phyloP scores from a whole-genome alignment of 177 flowering plant genomes.

The Vitis hybrid region DNA sequence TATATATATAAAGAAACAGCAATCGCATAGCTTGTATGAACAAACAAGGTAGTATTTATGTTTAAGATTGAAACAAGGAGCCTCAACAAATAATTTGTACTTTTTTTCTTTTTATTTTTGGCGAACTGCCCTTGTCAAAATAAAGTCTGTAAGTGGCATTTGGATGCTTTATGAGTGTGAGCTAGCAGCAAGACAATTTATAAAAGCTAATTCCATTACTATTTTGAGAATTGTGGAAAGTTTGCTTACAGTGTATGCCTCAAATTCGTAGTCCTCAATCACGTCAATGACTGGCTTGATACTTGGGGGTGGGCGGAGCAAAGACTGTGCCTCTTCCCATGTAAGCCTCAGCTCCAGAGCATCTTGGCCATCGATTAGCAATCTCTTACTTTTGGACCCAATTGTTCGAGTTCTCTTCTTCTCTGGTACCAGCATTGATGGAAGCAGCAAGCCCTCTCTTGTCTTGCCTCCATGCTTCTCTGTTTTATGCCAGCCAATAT shows the following conservation, averaged over 20 bases:
- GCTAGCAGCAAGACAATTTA: too few species aligned
- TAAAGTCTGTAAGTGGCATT: too few species aligned
- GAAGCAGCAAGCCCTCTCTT: constrained; percentile 37
- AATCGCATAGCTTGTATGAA: not conserved
- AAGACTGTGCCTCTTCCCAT: constrained; percentile 88
- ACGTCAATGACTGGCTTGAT: constrained; percentile 60
- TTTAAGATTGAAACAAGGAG: not conserved
- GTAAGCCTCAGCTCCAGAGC: constrained; percentile 79
- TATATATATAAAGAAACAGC: not conserved
- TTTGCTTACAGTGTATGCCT: constrained; percentile 82
- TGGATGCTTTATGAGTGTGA: too few species aligned
- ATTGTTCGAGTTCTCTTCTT: constrained; percentile 73
- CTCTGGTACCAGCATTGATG: constrained; percentile 30
- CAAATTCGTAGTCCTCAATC: constrained; percentile 79
- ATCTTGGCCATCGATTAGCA: constrained; percentile 74
- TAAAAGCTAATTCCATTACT: too few species aligned
- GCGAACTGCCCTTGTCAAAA: too few species aligned
- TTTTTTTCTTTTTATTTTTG: too few species aligned
- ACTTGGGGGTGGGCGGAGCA: constrained; percentile 82
- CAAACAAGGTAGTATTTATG: too few species aligned
- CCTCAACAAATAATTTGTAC: not conserved
- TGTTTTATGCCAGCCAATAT: constrained; percentile 45
- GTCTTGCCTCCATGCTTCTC: constrained; percentile 50
- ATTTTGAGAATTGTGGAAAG: not conserved
- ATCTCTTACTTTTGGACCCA: constrained; percentile 79